Percentiles rank a stretch among this genome's conserved stretches.
Evolutionary conservation across 495 filamentous ascomycete species (phyloP).

Genomic region (Penicillium ochrochloron): DNA sequence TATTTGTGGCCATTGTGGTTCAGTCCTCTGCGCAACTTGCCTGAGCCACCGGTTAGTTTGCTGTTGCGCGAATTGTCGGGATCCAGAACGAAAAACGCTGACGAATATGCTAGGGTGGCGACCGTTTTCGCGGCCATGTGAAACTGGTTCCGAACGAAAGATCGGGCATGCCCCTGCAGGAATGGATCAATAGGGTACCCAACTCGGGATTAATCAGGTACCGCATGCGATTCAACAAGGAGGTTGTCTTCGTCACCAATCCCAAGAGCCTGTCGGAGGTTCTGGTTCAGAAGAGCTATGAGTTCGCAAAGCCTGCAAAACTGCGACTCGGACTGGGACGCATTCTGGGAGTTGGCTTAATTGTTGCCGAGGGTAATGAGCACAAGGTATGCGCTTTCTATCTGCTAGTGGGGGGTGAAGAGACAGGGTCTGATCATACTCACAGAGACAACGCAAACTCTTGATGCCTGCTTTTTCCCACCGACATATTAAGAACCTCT

Average conservation of each 20-base stretch:
- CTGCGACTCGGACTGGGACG: constrained; percentile 20
- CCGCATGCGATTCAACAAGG: constrained; percentile 28
- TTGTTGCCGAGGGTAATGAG: constrained; percentile 31
- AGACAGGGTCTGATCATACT: background rate
- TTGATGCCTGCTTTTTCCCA: constrained; percentile 74
- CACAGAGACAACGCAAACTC: constrained; percentile 59
- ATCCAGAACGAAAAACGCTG: background rate
- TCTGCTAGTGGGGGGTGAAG: background rate
- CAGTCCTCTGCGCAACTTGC: constrained; percentile 14
- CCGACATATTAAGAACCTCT: constrained; percentile 72
- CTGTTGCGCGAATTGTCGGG: background rate
- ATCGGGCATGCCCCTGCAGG: constrained; percentile 14
- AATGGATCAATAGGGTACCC: constrained; percentile 24
- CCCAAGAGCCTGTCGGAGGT: constrained; percentile 30
- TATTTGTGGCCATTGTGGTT: constrained; percentile 17
- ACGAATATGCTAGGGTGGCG: background rate
- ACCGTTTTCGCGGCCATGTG: constrained; percentile 10
- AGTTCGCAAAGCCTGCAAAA: constrained; percentile 33
- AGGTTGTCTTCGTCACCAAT: constrained; percentile 29
- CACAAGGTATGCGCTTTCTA: constrained; percentile 14
- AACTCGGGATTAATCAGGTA: constrained; percentile 40
- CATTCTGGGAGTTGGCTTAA: constrained; percentile 30
- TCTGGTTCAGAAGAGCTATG: constrained; percentile 25
- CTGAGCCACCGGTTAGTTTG: constrained; percentile 8
- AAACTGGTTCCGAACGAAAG: constrained; percentile 13